Evolutionary conservation across 371 early-diverging fungal genomes (phyloP).

Genomic region (Hamiltosporidium tvaerminnensis): DNA sequence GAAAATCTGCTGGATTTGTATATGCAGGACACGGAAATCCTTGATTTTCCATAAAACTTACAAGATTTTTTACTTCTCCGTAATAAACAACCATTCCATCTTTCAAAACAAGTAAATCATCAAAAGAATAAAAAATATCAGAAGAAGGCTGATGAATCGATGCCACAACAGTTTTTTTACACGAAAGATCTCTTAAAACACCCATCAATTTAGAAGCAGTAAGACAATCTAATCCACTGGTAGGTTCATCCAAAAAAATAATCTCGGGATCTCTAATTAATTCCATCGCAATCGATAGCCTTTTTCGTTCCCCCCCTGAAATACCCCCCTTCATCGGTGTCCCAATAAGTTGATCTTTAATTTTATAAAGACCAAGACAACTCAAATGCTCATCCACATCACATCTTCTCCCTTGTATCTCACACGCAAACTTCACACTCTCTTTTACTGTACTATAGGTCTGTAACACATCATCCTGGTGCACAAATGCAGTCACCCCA

Average conservation of each 20-base stretch:
- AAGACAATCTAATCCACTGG: conserved; percentile 62
- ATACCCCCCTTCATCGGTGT: conserved; percentile 29
- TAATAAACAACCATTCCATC: conserved; percentile 21
- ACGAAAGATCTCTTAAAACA: conserved; percentile 49
- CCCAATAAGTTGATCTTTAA: conserved; percentile 10
- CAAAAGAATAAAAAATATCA: conserved; percentile 34
- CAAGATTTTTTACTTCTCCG: conserved; percentile 4
- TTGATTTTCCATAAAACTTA: conserved; percentile 9
- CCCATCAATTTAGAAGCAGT: conserved; percentile 58
- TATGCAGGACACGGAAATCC: conserved; percentile 21
- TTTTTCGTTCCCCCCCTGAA: conserved; percentile 71
- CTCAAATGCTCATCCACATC: conserved; percentile 15
- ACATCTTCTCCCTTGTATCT: conserved; percentile 5
- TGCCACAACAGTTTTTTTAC: not conserved
- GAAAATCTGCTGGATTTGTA: conserved; percentile 31
- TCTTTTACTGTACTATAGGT: conserved; percentile 48
- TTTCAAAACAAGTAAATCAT: conserved; percentile 32
- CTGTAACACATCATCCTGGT: conserved; percentile 55
- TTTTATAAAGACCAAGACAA: conserved; percentile 14
- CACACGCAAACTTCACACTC: conserved; percentile 28
- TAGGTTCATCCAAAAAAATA: conserved; percentile 57
- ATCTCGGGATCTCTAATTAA: conserved; percentile 24
- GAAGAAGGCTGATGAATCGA: conserved; percentile 44
- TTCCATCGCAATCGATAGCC: conserved; percentile 66
- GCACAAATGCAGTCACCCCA: conserved; percentile 51